phyloP scores from a whole-genome alignment of 768 basidiomycete genomes.

The Kwoniella newhampshirensis region DNA sequence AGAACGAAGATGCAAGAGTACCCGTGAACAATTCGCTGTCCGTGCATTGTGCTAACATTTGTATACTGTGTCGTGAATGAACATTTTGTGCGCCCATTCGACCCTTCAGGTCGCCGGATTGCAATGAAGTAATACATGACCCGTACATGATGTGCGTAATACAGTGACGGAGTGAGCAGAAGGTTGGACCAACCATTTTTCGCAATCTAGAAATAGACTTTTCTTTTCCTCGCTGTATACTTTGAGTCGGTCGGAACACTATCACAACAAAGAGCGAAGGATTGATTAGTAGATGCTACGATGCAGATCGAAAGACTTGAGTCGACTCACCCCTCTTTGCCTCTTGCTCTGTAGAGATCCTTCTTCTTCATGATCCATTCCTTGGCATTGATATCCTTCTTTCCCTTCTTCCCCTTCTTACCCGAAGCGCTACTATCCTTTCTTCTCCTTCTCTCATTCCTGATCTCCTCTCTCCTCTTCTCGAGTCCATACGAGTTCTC shows the following conservation, averaged over 20 bases:
- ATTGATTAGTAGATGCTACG: conserved; percentile 11
- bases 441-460: conserved; percentile 72
- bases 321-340: conserved; percentile 58
- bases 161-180: background rate
- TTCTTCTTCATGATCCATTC: conserved; percentile 98
- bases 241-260: conserved; percentile 62
- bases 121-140: background rate
- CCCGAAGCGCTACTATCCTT: conserved; percentile 63
- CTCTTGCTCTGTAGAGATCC: conserved; percentile 59
- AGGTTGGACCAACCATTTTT: too few species aligned
- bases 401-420: conserved; percentile 70
- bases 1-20: too few species aligned
- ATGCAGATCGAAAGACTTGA: conserved; percentile 7
- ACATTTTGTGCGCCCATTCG: too few species aligned
- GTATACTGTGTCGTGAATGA: too few species aligned
- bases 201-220: conserved; percentile 66
- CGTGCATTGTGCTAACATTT: too few species aligned
- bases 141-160: background rate
- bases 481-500: conserved; percentile 37
- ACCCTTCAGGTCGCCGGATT: too few species aligned
- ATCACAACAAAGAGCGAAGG: conserved; percentile 76
- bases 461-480: conserved; percentile 53
- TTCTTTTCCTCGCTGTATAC: conserved; percentile 89
- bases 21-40: too few species aligned
- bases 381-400: conserved; percentile 57